Conservation (phyloP, 73 alveolate genomes). For the Paramecium tetraurelia region DNA sequence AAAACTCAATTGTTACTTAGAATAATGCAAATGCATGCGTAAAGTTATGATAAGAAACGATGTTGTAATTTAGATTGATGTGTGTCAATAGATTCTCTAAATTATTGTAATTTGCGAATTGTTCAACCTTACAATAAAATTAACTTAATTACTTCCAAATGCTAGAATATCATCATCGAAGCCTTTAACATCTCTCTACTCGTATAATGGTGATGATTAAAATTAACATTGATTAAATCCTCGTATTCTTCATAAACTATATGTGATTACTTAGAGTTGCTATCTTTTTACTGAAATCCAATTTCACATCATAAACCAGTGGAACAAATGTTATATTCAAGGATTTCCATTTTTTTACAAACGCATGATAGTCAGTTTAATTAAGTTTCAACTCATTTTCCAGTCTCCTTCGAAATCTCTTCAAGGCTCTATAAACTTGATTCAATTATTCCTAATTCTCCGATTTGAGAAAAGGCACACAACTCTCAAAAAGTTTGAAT, state of each 20-base stretch:
- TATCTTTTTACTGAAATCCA: not conserved
- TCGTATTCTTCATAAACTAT: not conserved
- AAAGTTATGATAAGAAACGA: slow-evolving; percentile 55
- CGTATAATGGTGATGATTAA: not conserved
- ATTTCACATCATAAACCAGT: not conserved
- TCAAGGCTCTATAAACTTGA: not conserved
- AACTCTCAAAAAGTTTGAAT: not conserved
- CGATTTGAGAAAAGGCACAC: not conserved
- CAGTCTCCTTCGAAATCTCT: not conserved
- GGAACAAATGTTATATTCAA: not conserved
- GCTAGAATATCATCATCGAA: not conserved
- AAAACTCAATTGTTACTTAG: not conserved
- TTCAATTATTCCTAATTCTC: not conserved
- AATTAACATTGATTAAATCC: not conserved
- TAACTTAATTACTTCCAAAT: not conserved
- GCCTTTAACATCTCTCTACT: not conserved
- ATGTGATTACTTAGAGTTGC: not conserved
- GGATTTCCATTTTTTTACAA: not conserved
- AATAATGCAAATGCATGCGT: slow-evolving; percentile 59
- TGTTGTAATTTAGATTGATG: not conserved
- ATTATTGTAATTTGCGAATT: not conserved
- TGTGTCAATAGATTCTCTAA: not conserved
- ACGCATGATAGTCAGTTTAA: not conserved
- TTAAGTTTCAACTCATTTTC: not conserved
- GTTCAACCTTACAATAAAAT: not conserved